Percentiles rank a stretch among this genome's conserved stretches.
These are phyloP conservation scores for Boletus sp. DNA, from an alignment of 768 basidiomycete genomes.

Conservation along the genomic window DNA sequence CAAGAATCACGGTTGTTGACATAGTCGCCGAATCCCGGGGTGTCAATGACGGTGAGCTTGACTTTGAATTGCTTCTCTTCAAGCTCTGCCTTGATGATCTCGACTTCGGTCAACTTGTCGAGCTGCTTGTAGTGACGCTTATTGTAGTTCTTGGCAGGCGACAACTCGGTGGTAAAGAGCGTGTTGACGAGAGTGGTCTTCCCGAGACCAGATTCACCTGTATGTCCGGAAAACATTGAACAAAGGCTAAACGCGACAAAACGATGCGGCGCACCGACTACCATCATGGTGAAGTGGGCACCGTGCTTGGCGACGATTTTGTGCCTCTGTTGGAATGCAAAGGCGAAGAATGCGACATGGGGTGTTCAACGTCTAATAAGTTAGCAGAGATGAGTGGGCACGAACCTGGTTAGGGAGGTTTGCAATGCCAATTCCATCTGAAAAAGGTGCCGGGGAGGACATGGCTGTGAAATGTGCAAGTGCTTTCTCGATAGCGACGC, in stretches of 20 bases:
- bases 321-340: slow-evolving; percentile 65
- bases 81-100: slow-evolving; percentile 99
- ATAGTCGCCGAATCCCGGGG: slow-evolving; percentile 56
- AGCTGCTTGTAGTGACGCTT: no score
- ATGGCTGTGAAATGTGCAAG: slow-evolving; percentile 17
- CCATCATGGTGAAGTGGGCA: slow-evolving; percentile 99
- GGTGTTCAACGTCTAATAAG: not conserved
- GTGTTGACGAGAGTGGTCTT: slow-evolving; percentile 99
- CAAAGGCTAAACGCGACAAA: not conserved
- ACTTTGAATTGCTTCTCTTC: slow-evolving; percentile 99
- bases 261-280: slow-evolving; percentile 62
- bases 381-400: not conserved
- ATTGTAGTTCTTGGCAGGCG: slow-evolving; percentile 86
- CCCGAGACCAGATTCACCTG: slow-evolving; percentile 95
- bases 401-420: slow-evolving; percentile 97
- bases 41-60: slow-evolving; percentile 98
- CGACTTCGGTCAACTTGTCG: slow-evolving; percentile 96
- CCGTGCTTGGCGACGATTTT: slow-evolving; percentile 98
- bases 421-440: slow-evolving; percentile 88
- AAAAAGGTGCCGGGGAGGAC: slow-evolving; percentile 32
- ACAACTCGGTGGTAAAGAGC: slow-evolving; percentile 96
- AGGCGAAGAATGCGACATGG: not conserved
- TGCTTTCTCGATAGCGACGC: slow-evolving; percentile 20
- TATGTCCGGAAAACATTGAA: not conserved
- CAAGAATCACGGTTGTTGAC: slow-evolving; percentile 99